Evolutionary conservation across 1,284 basidiomycete genomes (phyloP).

Genomic region (Ustilago hordei): DNA sequence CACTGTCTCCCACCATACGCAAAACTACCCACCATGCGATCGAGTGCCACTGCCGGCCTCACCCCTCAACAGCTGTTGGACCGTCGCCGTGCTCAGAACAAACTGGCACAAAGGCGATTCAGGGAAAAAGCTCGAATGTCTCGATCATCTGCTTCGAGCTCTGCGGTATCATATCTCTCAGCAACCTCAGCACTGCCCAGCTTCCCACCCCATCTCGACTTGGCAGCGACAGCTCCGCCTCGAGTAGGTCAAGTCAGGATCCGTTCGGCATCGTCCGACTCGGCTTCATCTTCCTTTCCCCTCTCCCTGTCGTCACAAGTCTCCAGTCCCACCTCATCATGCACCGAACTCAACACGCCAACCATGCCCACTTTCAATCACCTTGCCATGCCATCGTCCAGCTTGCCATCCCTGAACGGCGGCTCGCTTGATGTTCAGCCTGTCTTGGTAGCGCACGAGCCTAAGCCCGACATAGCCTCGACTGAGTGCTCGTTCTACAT

Average conservation of each 20-base stretch:
- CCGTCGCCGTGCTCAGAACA: conserved; percentile 53
- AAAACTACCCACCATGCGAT: conserved; percentile 27
- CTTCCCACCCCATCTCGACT: conserved; percentile 24
- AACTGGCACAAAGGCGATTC: conserved; percentile 47
- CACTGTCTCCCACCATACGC: background rate
- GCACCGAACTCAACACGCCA: conserved; percentile 33
- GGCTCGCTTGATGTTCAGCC: background rate
- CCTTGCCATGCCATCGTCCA: background rate
- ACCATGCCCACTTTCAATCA: conserved; percentile 20
- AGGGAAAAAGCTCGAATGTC: conserved; percentile 43
- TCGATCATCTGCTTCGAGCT: conserved; percentile 11
- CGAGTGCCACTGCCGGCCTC: conserved; percentile 40
- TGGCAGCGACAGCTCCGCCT: conserved; percentile 7
- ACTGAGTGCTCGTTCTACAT: conserved; percentile 5
- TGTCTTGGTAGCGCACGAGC: background rate
- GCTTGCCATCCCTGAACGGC: background rate
- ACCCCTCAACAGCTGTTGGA: conserved; percentile 50
- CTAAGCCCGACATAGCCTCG: conserved; percentile 6
- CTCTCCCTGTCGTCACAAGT: conserved; percentile 23
- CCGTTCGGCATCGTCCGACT: conserved; percentile 34
- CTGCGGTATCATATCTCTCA: conserved; percentile 11
- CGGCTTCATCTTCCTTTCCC: conserved; percentile 16
- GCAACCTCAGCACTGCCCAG: conserved; percentile 4
- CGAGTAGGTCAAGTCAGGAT: conserved; percentile 1
- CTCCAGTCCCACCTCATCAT: conserved; percentile 32